Percentiles rank a stretch among this genome's conserved stretches.
These are phyloP conservation scores for Rubia tinctorum DNA, from an alignment of 305 asterid species.

Conservation along the genomic window DNA sequence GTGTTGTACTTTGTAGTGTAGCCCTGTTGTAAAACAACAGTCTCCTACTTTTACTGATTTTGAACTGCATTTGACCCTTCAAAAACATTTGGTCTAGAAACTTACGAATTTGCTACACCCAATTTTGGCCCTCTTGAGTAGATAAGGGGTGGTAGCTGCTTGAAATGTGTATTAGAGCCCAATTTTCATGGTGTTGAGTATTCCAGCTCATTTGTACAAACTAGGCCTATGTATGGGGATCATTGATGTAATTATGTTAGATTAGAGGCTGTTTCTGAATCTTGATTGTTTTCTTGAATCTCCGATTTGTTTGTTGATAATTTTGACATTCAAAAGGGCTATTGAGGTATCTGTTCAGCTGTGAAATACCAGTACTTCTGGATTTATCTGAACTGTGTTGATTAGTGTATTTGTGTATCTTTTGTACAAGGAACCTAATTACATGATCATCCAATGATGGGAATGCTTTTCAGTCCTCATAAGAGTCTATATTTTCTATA, in stretches of 20 bases:
- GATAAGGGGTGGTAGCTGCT: conserved; percentile 32
- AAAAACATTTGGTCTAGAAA: conserved; percentile 7
- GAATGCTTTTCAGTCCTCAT: background rate
- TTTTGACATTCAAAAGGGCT: background rate
- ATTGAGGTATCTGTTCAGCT: background rate
- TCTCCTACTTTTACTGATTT: conserved; percentile 19
- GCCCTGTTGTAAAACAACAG: conserved; percentile 29
- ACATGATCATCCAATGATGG: background rate
- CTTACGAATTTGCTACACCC: conserved; percentile 21
- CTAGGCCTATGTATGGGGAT: conserved; percentile 18
- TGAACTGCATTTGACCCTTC: conserved; percentile 23
- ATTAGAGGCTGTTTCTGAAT: conserved; percentile 7
- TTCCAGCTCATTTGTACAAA: conserved; percentile 47
- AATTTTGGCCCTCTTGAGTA: conserved; percentile 31
- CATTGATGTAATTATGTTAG: conserved; percentile 26
- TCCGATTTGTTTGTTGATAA: background rate
- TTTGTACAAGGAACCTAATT: background rate
- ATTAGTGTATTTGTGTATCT: too few species aligned
- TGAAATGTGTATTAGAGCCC: conserved; percentile 23
- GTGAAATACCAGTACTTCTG: too few species aligned
- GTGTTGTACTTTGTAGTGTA: conserved; percentile 39
- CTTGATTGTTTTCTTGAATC: conserved; percentile 6
- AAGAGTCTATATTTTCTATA: background rate
- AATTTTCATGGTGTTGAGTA: conserved; percentile 23
- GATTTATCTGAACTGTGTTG: too few species aligned